Conservation (phyloP, 2,329 filamentous ascomycete species). For the Penicillium sp. region DNA sequence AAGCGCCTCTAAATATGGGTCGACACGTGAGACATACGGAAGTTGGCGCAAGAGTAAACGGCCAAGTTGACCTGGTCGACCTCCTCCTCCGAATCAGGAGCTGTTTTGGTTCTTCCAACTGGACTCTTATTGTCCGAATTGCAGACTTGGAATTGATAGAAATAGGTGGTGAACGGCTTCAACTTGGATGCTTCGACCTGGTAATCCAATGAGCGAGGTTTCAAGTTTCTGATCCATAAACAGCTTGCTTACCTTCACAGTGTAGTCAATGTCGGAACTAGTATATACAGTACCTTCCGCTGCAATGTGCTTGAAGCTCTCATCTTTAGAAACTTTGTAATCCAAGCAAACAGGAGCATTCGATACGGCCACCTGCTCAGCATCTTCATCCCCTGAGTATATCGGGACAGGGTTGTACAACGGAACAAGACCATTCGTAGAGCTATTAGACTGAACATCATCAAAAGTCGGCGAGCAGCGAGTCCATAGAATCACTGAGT, state of each 20-base stretch:
- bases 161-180: constrained; percentile 60
- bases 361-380: constrained; percentile 51
- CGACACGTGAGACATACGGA: constrained; percentile 45
- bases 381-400: neutral
- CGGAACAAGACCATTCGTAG: constrained; percentile 57
- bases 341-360: constrained; percentile 65
- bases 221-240: neutral
- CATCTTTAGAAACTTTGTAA: constrained; percentile 58
- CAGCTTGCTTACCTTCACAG: constrained; percentile 58
- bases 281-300: constrained; percentile 63
- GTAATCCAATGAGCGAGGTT: neutral
- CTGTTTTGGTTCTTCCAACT: constrained; percentile 68
- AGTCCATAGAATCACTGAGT: constrained; percentile 48
- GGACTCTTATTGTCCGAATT: constrained; percentile 60
- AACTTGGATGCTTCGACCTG: constrained; percentile 59
- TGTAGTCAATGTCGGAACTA: constrained; percentile 72
- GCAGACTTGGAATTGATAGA: constrained; percentile 69
- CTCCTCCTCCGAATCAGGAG: constrained; percentile 56
- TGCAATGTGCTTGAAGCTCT: constrained; percentile 50
- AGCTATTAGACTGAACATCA: constrained; percentile 50
- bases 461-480: constrained; percentile 42
- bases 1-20: neutral
- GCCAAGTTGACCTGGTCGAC: constrained; percentile 60
- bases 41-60: constrained; percentile 71
- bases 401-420: constrained; percentile 45